Evolutionary conservation across 352 stramenopile species (phyloP).

Genomic region (Phytophthora colocasiae): DNA sequence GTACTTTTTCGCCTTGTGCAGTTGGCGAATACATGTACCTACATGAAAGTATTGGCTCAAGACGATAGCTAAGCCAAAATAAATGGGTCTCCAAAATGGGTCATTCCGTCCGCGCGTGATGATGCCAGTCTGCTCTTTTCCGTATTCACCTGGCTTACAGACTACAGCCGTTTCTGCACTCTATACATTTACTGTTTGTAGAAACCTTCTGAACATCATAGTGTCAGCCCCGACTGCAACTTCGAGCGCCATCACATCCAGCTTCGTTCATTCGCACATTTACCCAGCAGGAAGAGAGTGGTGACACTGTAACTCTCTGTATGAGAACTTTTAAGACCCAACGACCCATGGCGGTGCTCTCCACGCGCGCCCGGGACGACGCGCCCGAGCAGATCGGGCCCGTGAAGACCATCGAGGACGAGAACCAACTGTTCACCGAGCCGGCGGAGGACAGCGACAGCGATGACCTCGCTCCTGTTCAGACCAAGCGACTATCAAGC

Average conservation of each 20-base stretch:
- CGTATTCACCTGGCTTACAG: not conserved
- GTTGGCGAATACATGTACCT: not conserved
- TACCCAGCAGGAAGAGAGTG: conserved; percentile 7
- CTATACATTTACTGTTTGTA: too few relatives aligned
- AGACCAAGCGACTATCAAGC: conserved; percentile 36
- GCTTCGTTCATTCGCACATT: conserved; percentile 34
- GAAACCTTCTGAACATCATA: too few relatives aligned
- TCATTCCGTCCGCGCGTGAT: conserved; percentile 1
- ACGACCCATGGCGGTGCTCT: conserved; percentile 19
- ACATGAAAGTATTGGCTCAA: not conserved
- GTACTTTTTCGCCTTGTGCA: not conserved
- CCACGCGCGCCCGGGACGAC: conserved; percentile 21
- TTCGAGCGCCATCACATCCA: conserved; percentile 16
- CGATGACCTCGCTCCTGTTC: conserved; percentile 7
- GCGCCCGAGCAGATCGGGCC: conserved; percentile 8
- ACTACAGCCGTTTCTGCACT: not conserved
- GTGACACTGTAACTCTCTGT: not conserved
- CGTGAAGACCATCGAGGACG: conserved; percentile 42
- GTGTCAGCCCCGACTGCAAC: conserved; percentile 11
- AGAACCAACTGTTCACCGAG: conserved; percentile 21
- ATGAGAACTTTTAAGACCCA: not conserved
- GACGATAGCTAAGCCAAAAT: not conserved
- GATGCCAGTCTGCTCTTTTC: conserved; percentile 12
- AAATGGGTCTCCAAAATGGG: conserved; percentile 11
- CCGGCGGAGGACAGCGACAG: conserved; percentile 4